Percentiles rank a stretch among this genome's conserved stretches.
Conservation (phyloP, 768 basidiomycete genomes). For the Sistotremastrum suecicum region DNA sequence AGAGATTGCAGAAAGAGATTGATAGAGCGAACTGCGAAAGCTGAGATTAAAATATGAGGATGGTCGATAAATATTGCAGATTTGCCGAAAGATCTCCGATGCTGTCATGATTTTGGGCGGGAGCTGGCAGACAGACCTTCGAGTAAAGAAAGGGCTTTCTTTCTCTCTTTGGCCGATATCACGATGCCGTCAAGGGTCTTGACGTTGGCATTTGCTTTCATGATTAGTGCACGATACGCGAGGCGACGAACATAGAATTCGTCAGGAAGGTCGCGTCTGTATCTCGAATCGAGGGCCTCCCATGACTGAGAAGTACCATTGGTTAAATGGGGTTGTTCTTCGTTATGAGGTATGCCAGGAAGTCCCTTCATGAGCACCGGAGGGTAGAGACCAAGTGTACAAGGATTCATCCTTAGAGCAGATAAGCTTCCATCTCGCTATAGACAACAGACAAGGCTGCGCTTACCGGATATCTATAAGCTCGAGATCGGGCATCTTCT, state of each 20-base stretch:
- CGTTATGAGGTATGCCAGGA: slow-evolving; percentile 42
- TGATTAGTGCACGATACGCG: slow-evolving; percentile 80
- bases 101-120: background rate
- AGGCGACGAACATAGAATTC: slow-evolving; percentile 75
- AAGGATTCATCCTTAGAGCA: slow-evolving; percentile 75
- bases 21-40: too few species aligned
- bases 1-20: too few species aligned
- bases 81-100: too few species aligned
- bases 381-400: slow-evolving; percentile 91
- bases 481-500: slow-evolving; percentile 66
- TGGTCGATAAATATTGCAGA: too few species aligned
- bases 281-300: slow-evolving; percentile 71
- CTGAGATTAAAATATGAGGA: too few species aligned
- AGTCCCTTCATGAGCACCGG: slow-evolving; percentile 65
- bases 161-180: slow-evolving; percentile 71
- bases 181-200: slow-evolving; percentile 76
- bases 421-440: slow-evolving; percentile 1
- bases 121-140: slow-evolving; percentile 25
- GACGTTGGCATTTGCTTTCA: slow-evolving; percentile 56
- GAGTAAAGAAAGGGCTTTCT: slow-evolving; percentile 63
- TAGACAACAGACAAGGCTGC: slow-evolving; percentile 1
- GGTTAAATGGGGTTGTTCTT: background rate
- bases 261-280: slow-evolving; percentile 84
- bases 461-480: slow-evolving; percentile 82
- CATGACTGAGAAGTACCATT: slow-evolving; percentile 23